Percentiles rank a stretch among this genome's conserved stretches.
Conservation (phyloP, 441 rosid genomes). For the Gossypium davidsonii region DNA sequence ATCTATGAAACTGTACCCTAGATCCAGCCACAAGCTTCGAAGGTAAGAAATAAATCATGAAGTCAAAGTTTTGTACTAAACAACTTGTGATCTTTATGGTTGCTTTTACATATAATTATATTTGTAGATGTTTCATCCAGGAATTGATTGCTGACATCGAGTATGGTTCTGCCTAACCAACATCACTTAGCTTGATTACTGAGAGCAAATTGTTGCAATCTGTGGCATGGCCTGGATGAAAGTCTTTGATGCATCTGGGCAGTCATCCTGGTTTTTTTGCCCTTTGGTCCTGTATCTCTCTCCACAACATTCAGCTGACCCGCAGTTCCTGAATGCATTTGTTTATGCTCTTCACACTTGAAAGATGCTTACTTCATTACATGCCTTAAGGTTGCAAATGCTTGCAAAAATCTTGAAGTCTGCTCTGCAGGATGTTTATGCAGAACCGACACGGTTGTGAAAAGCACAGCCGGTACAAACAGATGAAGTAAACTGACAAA, state of each 20-base stretch:
- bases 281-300: neutral
- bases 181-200: neutral
- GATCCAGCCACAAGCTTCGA: constrained; percentile 18
- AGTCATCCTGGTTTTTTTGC: neutral
- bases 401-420: neutral
- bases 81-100: neutral
- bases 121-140: constrained; percentile 15
- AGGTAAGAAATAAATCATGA: constrained; percentile 20
- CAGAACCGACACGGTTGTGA: neutral
- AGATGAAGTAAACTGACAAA: neutral
- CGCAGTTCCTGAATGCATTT: neutral
- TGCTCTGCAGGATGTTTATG: neutral
- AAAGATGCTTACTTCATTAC: constrained; percentile 13
- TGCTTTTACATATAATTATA: constrained; percentile 6
- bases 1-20: constrained; percentile 15
- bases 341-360: neutral
- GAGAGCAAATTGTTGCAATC: neutral
- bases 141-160: constrained; percentile 17
- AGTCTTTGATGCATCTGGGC: neutral
- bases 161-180: neutral
- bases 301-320: neutral
- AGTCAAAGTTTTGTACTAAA: neutral
- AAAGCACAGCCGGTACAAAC: neutral
- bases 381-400: neutral
- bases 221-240: neutral